phyloP scores from a whole-genome alignment of 1,284 basidiomycete genomes.

The Cystobasidium pallidum region DNA sequence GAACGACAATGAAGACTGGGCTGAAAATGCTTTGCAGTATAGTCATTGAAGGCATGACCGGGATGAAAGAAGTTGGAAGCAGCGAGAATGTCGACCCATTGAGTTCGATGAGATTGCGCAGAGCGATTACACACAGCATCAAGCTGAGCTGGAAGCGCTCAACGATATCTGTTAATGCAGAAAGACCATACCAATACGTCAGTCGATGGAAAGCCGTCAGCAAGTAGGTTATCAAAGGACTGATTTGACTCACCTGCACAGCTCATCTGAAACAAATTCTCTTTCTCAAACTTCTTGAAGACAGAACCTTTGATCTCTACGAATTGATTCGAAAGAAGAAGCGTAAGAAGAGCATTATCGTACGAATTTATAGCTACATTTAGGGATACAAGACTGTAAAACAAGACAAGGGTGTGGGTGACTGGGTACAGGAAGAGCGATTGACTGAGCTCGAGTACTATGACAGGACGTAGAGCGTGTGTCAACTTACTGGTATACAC shows the following conservation, averaged over 20 bases:
- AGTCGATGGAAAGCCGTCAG: no score
- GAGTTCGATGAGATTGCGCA: slow-evolving; percentile 94
- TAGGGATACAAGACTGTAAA: slow-evolving; percentile 92
- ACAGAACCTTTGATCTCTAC: slow-evolving; percentile 99
- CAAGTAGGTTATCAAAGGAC: no score
- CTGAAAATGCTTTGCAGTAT: slow-evolving; percentile 86
- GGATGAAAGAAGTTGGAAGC: slow-evolving; percentile 60
- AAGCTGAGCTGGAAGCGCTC: slow-evolving; percentile 91
- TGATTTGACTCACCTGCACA: slow-evolving; percentile 79
- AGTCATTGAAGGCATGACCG: slow-evolving; percentile 56
- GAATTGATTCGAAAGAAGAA: slow-evolving; percentile 97
- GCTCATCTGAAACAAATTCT: slow-evolving; percentile 98
- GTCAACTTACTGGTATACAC: slow-evolving; percentile 76
- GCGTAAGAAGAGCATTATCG: slow-evolving; percentile 90
- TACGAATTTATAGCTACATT: slow-evolving; percentile 99
- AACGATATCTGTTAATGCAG: slow-evolving; percentile 75
- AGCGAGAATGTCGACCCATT: slow-evolving; percentile 80
- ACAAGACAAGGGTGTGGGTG: slow-evolving; percentile 88
- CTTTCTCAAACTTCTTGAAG: slow-evolving; percentile 99
- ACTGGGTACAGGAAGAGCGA: slow-evolving; percentile 60
- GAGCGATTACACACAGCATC: slow-evolving; percentile 88
- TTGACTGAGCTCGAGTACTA: neutral
- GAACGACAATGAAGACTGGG: slow-evolving; percentile 85
- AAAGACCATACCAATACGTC: neutral
- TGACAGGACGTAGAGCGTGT: neutral